Base-by-base conservation (phyloP, 2,329 filamentous ascomycete genomes). In the Botrytis sinoallii region DNA sequence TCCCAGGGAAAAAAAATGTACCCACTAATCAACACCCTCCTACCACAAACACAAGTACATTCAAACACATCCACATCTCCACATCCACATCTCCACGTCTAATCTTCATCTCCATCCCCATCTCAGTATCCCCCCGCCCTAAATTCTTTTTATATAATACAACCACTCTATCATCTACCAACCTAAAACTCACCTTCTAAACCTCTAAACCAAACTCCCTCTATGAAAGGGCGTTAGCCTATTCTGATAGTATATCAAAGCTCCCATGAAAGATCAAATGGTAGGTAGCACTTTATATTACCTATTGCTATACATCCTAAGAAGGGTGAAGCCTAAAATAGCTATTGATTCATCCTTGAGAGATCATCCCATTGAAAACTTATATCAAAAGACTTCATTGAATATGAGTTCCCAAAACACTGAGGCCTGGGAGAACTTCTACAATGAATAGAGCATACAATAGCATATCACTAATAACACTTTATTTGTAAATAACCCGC, bases 211-310 rank as follows among this genome's bases (percentile, higher is more conserved):
- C 22, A 8, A 14, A 14, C 22, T 9, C 46, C 10, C 22, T 52
- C 22, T 6, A 14, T 6, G 5, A 12, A n/a, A n/a, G 0, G 10
- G 2, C n/a, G 4, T 4, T 22, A n/a, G 10, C 22, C 46, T 14
- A 52, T 52, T n/a, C 46, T 52, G 20, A 52, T 25, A 52, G 22
- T n/a, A 25, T 5, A 52, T 22, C 14, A 5, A 52, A 3, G 14
- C 9, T n/a, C 22, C 22, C 10, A 14, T 52, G 4, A 10, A 52
- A 12, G 9, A 52, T n/a, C 4, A 10, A 25, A n/a, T 5, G 2
- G 22, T 5, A 25, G 46, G 10, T 6, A 2, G 9, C 4, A 14
- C 4, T n/a, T 12, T 6, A n/a, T 4, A n/a, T n/a, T n/a, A n/a
- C 25, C 5, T 3, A n/a, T n/a, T n/a, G 25, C 5, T n/a, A 52